Conservation (phyloP, 768 basidiomycete species). For the Panaeolus cyanescens region DNA sequence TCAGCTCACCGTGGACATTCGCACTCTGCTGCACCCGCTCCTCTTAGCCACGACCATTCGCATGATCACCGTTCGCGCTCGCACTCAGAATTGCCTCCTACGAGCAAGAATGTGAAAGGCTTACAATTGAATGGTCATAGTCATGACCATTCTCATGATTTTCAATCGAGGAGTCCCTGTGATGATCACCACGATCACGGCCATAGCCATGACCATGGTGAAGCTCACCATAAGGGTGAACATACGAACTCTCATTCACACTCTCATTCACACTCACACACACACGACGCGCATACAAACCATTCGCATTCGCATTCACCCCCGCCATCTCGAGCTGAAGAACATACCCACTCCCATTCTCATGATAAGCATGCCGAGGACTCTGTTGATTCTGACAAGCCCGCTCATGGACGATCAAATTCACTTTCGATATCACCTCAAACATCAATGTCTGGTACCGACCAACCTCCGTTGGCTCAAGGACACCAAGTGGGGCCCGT, state of each 20-base stretch:
- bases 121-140: constrained; percentile 2
- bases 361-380: constrained; percentile 3
- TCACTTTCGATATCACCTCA: constrained; percentile 26
- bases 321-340: constrained; percentile 14
- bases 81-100: constrained; percentile 9
- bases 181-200: constrained; percentile 18
- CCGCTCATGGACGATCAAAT: constrained; percentile 17
- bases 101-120: background rate
- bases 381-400: constrained; percentile 16
- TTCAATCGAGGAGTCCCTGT: constrained; percentile 2
- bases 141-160: constrained; percentile 25
- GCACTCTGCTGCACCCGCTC: constrained; percentile 3
- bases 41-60: background rate
- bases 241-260: constrained; percentile 34
- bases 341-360: constrained; percentile 17
- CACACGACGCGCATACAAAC: constrained; percentile 23
- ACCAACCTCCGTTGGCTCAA: background rate
- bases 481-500: background rate
- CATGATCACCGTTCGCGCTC: constrained; percentile 25
- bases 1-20: constrained; percentile 19
- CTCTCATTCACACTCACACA: constrained; percentile 19
- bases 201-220: constrained; percentile 19
- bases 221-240: background rate
- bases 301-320: constrained; percentile 25
- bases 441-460: constrained; percentile 23